Percentiles rank a stretch among this genome's conserved stretches.
Evolutionary conservation across 306 rosid species (phyloP).

Genomic region (Geum urbanum): DNA sequence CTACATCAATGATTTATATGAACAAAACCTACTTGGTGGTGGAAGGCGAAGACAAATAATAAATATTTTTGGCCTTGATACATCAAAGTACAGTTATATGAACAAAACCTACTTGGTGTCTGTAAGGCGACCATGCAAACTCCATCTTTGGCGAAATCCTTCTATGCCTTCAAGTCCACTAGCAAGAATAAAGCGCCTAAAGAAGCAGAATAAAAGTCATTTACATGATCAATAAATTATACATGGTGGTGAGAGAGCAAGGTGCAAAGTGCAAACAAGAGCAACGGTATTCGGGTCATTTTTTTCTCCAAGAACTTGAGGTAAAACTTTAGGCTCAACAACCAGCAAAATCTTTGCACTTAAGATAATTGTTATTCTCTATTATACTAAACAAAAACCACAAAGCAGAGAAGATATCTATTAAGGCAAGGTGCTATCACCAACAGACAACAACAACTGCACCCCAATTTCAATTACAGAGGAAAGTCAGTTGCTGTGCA

Average conservation of each 20-base stretch:
- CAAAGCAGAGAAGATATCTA: not conserved
- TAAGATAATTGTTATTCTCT: not conserved
- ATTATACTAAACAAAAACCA: not conserved
- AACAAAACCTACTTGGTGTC: constrained; percentile 62
- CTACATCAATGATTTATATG: no score
- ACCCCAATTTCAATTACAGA: not conserved
- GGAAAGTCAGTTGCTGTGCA: not conserved
- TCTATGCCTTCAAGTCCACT: constrained; percentile 82
- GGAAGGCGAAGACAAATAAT: not conserved
- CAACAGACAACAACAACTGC: not conserved
- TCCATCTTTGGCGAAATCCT: constrained; percentile 91
- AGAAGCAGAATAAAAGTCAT: constrained; percentile 23
- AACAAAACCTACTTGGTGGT: no score
- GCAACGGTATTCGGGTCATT: not conserved
- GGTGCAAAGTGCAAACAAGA: not conserved
- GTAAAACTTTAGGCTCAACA: not conserved
- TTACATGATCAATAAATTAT: not conserved
- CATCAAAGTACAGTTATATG: constrained; percentile 23
- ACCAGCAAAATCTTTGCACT: not conserved
- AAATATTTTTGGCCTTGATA: not conserved
- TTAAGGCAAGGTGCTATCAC: not conserved
- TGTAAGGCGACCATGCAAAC: constrained; percentile 83
- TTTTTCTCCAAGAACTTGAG: not conserved
- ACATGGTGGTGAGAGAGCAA: not conserved
- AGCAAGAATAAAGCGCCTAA: constrained; percentile 88